A percentile compares a stretch with the other conserved stretches of the same genome.
Evolutionary conservation across 2,329 filamentous ascomycete genomes (phyloP).

Genomic region (Fusarium nematophilum): DNA sequence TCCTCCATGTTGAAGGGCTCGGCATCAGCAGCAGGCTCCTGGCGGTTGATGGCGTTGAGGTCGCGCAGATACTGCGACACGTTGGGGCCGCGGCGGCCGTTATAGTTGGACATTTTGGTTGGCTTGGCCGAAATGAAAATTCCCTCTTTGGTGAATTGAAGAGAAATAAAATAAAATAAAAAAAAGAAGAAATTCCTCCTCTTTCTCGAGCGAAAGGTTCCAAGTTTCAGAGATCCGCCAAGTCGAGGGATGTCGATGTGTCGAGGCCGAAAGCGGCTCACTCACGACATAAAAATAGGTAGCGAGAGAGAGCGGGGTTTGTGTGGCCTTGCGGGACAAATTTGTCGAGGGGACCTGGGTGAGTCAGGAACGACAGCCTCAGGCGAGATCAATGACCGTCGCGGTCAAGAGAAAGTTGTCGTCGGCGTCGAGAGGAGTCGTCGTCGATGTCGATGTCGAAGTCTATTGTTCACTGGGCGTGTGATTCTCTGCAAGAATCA

Average conservation of each 20-base stretch:
- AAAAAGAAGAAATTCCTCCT: conserved; percentile 16
- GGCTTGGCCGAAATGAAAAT: conserved; percentile 1
- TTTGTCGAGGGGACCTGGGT: conserved; percentile 27
- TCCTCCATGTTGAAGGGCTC: conserved; percentile 74
- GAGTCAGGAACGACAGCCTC: conserved; percentile 19
- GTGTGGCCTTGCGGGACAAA: conserved; percentile 37
- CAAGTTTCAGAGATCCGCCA: neutral
- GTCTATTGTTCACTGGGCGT: conserved; percentile 8
- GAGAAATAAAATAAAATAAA: neutral
- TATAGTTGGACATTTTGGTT: conserved; percentile 75
- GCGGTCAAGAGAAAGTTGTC: conserved; percentile 6
- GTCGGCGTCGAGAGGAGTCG: conserved; percentile 17
- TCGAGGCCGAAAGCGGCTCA: conserved; percentile 27
- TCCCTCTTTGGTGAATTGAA: neutral
- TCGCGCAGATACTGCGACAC: conserved; percentile 91
- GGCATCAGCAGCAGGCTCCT: conserved; percentile 60
- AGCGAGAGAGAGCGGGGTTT: conserved; percentile 41
- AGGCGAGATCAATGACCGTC: conserved; percentile 8
- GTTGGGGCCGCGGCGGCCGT: conserved; percentile 82
- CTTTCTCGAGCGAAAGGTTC: conserved; percentile 10
- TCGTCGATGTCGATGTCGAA: conserved; percentile 12
- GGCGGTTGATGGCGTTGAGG: conserved; percentile 79
- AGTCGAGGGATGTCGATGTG: neutral
- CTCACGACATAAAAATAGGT: conserved; percentile 16
- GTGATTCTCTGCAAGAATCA: conserved; percentile 13